Conservation (phyloP, 768 basidiomycete species). For the Cystobasidium onofrii region DNA sequence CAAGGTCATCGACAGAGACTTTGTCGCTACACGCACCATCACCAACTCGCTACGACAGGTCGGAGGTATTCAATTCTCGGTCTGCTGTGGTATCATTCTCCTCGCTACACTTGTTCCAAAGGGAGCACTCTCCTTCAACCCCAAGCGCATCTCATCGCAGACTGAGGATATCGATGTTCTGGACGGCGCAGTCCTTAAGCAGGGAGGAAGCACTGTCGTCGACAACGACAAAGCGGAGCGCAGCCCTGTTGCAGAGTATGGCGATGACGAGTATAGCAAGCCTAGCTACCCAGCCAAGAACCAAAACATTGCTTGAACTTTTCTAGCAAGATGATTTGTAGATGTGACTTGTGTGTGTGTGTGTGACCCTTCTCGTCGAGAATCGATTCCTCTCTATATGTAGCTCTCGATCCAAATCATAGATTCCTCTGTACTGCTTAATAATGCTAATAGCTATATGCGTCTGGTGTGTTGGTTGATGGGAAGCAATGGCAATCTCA, state of each 20-base stretch:
- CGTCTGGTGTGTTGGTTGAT: too few species aligned
- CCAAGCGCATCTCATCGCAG: slow-evolving; percentile 32
- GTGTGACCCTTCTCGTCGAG: too few species aligned
- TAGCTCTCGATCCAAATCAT: too few species aligned
- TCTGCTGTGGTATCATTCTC: slow-evolving; percentile 42
- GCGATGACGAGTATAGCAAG: neutral
- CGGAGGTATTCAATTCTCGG: slow-evolving; percentile 41
- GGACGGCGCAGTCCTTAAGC: slow-evolving; percentile 27
- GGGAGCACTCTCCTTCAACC: slow-evolving; percentile 43
- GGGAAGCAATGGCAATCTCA: too few species aligned
- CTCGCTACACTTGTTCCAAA: slow-evolving; percentile 40
- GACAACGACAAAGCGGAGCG: neutral
- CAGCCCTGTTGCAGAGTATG: neutral
- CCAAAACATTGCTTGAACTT: neutral
- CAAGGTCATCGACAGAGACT: slow-evolving; percentile 41
- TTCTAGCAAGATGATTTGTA: neutral
- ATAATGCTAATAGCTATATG: too few species aligned
- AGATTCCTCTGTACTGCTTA: too few species aligned
- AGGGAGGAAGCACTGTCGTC: neutral
- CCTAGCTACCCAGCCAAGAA: neutral
- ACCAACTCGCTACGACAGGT: slow-evolving; percentile 36
- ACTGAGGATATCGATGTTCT: neutral
- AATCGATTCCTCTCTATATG: too few species aligned
- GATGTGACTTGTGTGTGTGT: too few species aligned
- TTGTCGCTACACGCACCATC: slow-evolving; percentile 34